Base-by-base conservation (phyloP, 192 early-diverging fungal genomes). In the Globomyces pollinis-pini region DNA sequence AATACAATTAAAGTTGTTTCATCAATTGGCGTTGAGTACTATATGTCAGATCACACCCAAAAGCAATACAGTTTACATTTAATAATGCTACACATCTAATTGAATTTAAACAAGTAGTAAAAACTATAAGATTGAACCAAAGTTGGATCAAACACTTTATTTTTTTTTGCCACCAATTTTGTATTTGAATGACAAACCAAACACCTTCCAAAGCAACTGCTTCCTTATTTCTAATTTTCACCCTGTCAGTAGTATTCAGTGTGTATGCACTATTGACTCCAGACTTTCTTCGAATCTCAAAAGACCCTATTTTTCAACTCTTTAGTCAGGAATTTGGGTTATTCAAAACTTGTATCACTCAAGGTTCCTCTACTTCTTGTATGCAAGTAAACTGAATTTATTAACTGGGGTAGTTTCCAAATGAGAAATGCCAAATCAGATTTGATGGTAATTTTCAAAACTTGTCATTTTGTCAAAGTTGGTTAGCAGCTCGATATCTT, bases 401-500 rank as follows among this genome's bases (percentile, higher is more conserved):
- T n/a, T n/a, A 28, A 26, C 24, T 47, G 28, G 28, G 23, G 23
- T 47, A 47, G 44, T 47, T 47, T 51, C 32, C 50, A 16, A 26
- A 16, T 26, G 28, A 51, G 2, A 24, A 51, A 16, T 51, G 50
- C 26, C 30, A 51, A 18, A 9, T 51, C 4, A 16, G 16, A 51
- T 51, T 51, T 0, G 30, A 51, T 1, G 23, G 31, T 21, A 28
- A 57, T 0, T 39, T 23, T 21, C 21, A 29, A 7, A 26, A 57
- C 1, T 38, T 57, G 3, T 31, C 55, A 13, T 57, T 57, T 33
- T 57, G 55, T 38, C 55, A 57, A n/a, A 39, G 36, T 29, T 57
- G 55, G 55, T 21, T 57, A 13, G 31, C 42, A 9, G 31, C 28
- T 28, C 28, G 55, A 24, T 57, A 57, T 57, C 32, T 57, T n/a